These are phyloP conservation scores for Aspergillus candidus DNA, from an alignment of 2,329 filamentous ascomycete genomes.

Conservation along the genomic window DNA sequence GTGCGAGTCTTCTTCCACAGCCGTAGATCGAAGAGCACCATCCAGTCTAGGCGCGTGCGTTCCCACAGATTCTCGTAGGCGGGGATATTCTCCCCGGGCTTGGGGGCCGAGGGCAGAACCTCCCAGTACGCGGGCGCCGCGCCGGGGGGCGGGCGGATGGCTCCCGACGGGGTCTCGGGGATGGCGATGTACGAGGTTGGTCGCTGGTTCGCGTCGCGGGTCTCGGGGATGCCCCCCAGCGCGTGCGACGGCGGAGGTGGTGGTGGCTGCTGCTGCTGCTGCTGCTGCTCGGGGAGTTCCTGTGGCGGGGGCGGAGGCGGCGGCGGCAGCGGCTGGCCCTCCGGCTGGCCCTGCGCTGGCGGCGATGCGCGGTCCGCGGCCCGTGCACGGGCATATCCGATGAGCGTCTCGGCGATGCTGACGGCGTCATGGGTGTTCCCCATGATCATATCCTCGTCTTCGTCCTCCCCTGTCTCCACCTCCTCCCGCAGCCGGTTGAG, in stretches of 20 bases:
- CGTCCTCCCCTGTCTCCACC: constrained; percentile 10
- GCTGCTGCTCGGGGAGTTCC: background rate
- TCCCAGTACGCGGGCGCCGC: constrained; percentile 72
- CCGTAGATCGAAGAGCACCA: constrained; percentile 87
- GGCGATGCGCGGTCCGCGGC: too few species aligned
- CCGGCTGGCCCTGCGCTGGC: too few species aligned
- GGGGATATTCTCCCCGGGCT: constrained; percentile 56
- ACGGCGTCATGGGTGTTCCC: constrained; percentile 58
- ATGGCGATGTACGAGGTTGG: constrained; percentile 51
- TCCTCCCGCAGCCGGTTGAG: constrained; percentile 16
- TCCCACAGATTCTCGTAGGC: constrained; percentile 82
- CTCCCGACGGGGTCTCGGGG: constrained; percentile 67
- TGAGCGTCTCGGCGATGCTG: constrained; percentile 70
- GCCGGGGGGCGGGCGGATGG: constrained; percentile 37
- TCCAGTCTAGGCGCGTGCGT: constrained; percentile 83
- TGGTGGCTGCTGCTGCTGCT: constrained; percentile 2
- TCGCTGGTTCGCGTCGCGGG: constrained; percentile 11
- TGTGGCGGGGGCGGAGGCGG: background rate
- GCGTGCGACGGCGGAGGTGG: constrained; percentile 7
- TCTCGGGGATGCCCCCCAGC: constrained; percentile 10
- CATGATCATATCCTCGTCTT: constrained; percentile 48
- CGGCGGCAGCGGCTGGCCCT: constrained; percentile 24
- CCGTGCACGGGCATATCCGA: constrained; percentile 58
- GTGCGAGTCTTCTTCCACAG: constrained; percentile 96
- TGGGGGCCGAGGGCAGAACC: constrained; percentile 67